phyloP scores from a whole-genome alignment of 2,329 filamentous ascomycete genomes.

The Alternaria longipes region DNA sequence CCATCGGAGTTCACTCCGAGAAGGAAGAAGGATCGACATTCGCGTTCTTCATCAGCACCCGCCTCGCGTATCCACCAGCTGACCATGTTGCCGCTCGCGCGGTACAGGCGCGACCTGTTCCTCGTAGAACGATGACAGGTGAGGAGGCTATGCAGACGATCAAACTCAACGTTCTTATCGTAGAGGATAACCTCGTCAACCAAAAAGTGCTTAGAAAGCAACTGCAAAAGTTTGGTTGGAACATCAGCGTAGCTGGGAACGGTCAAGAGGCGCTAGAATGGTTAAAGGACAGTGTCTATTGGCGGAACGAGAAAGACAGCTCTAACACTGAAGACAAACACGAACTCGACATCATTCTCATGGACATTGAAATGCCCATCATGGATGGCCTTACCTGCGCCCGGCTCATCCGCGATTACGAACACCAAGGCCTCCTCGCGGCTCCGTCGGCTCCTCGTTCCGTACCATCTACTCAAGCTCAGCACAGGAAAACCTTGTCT shows the following conservation, averaged over 20 bases:
- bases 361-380: slow-evolving; percentile 49
- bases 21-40: slow-evolving; percentile 50
- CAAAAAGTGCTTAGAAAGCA: slow-evolving; percentile 54
- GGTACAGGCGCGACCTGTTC: slow-evolving; percentile 13
- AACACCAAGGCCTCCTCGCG: slow-evolving; percentile 31
- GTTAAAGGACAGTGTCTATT: slow-evolving; percentile 42
- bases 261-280: slow-evolving; percentile 52
- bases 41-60: slow-evolving; percentile 52
- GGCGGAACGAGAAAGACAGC: slow-evolving; percentile 17
- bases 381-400: slow-evolving; percentile 48
- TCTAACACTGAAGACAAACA: slow-evolving; percentile 1
- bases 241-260: slow-evolving; percentile 50
- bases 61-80: slow-evolving; percentile 26
- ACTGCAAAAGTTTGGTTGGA: slow-evolving; percentile 48
- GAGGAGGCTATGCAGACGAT: slow-evolving; percentile 34
- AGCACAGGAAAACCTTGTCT: not conserved
- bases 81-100: slow-evolving; percentile 5
- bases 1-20: slow-evolving; percentile 54
- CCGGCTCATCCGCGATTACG: slow-evolving; percentile 38
- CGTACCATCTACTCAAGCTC: slow-evolving; percentile 2
- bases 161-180: slow-evolving; percentile 41
- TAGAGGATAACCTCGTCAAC: slow-evolving; percentile 55
- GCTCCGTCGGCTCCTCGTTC: slow-evolving; percentile 5
- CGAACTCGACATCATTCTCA: slow-evolving; percentile 38
- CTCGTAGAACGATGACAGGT: slow-evolving; percentile 20